Conservation (phyloP, 345 rosid species). For the Moricandia arvensis region DNA sequence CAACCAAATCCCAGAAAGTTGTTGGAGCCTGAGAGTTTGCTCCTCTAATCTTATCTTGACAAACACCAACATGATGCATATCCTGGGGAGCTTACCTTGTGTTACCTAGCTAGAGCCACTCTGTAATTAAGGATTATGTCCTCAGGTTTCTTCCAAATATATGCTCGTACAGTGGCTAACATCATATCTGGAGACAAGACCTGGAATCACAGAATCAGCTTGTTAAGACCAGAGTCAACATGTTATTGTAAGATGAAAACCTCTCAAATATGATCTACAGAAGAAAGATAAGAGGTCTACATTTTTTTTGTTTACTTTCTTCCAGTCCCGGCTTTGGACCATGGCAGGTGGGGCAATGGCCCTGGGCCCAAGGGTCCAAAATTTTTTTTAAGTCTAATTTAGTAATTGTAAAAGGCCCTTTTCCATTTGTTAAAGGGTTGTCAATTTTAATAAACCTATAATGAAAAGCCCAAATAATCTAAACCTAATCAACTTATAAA, state of each 20-base stretch:
- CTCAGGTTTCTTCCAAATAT: constrained; percentile 95
- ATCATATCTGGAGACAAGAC: constrained; percentile 95
- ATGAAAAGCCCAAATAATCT: too few species aligned
- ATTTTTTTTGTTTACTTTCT: not conserved
- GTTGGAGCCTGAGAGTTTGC: constrained; percentile 23
- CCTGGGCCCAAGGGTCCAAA: too few species aligned
- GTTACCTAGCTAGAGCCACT: constrained; percentile 40
- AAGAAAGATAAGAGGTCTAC: not conserved
- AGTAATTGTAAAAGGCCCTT: too few species aligned
- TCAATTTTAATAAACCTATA: too few species aligned
- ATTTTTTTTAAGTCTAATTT: too few species aligned
- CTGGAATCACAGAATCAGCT: constrained; percentile 41
- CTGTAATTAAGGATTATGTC: constrained; percentile 87
- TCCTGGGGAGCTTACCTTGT: not conserved
- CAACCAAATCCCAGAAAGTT: constrained; percentile 6
- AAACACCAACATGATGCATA: constrained; percentile 29
- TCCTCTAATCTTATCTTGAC: constrained; percentile 21
- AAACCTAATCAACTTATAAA: too few species aligned
- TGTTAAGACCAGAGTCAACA: not conserved
- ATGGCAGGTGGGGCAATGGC: too few species aligned
- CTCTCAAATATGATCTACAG: not conserved
- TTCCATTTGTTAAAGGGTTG: too few species aligned
- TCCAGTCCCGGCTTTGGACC: too few species aligned
- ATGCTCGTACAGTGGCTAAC: constrained; percentile 85
- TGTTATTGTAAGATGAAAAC: not conserved